Base-by-base conservation (phyloP, 23 red algal genomes). In the Gracilariopsis chorda region DNA sequence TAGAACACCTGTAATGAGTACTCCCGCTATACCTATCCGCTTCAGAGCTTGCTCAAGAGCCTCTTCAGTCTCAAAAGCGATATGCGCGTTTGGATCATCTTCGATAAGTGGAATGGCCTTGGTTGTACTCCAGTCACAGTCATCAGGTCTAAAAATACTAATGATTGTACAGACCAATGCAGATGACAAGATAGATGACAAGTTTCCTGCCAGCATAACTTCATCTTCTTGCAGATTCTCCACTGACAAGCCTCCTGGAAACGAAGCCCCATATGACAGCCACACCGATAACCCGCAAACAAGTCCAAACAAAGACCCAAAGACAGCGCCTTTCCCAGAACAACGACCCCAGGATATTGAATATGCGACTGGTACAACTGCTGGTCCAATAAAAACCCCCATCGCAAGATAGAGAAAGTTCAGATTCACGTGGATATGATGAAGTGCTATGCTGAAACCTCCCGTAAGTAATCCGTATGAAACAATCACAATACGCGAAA, bases 101-200 rank as follows among this genome's bases (percentile, higher is more conserved):
- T 95, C 92, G 41, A 95, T 95, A 17, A 95, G 61, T 0, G 92
- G 70, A 52, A 95, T 95, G 43, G 78, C 78, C 19, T 82, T 78
- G 23, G 90, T 96, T 7, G 82, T 77, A 27, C 80, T 79, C 94
- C 94, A 96, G 52, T 92, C 84, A 46, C 89, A 96, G 48, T 96
- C 84, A 43, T 90, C 89, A 0, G 94, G 87, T 9, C 47, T 72
- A 25, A 82, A 24, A 16, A 96, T 64, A 14, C 72, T 83, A 25
- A 88, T n/a, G 1, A 92, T 24, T 21, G 75, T 92, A 58, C 76
- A 90, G 25, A 96, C 87, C 17, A 92, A 2, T 4, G 58, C 94
- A 7, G 94, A 93, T 0, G 82, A 82, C 41, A 87, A 28, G 43
- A 96, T 96, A 20, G 82, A 86, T 37, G 60, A 72, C 23, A 96